Evolutionary conservation across 805 yeast genomes (phyloP), one percentile per base, ranked within the genome.

Genomic region (Kuraishia hungarica): DNA sequence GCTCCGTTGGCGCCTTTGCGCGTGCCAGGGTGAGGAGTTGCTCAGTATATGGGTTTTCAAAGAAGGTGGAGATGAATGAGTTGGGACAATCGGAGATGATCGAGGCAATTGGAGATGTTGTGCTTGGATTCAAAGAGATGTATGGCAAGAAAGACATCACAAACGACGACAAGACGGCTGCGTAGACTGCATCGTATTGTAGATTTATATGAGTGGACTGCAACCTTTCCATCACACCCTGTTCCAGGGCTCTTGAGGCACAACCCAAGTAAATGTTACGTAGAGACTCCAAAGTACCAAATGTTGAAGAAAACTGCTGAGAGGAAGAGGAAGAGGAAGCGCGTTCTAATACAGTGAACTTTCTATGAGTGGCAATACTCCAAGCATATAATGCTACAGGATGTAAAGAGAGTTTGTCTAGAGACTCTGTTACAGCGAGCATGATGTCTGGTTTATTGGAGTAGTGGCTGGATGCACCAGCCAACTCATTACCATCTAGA

Each of bases 1-100:
- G 66, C 1, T 82, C 69, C 1, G 77, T 64, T 0, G 98, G 98
- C 58, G 89, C 79, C 63, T 92, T 90, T 0, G 94, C 86, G 58
- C 85, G 76, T 1, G 89, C 70, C 26, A 89, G 64, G 17, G 80
- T 71, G 29, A 84, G 62, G 2, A 77, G 64, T 52, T 75, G 74
- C 22, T 71, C 70, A 0, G 79, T 72, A 1, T 73, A 67, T n/a
- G 74, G 73, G 54, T 74, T 70, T 2, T 68, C 65, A 59, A 82
- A 83, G 59, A 83, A 80, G 17, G 62, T 65, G 56, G 72, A 74
- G 13, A 76, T 67, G 1, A 77, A 68, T 48, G 73, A 65, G 48
- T 73, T 73, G 1, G 86, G 82, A 48, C 79, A 76, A 26, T 70
- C 65, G 8, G 66, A 63, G 51, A 82, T 60, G 0, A 83, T 75